phyloP scores from a whole-genome alignment of 1,139 yeast genomes.

The Blastobotrys illinoisensis region DNA sequence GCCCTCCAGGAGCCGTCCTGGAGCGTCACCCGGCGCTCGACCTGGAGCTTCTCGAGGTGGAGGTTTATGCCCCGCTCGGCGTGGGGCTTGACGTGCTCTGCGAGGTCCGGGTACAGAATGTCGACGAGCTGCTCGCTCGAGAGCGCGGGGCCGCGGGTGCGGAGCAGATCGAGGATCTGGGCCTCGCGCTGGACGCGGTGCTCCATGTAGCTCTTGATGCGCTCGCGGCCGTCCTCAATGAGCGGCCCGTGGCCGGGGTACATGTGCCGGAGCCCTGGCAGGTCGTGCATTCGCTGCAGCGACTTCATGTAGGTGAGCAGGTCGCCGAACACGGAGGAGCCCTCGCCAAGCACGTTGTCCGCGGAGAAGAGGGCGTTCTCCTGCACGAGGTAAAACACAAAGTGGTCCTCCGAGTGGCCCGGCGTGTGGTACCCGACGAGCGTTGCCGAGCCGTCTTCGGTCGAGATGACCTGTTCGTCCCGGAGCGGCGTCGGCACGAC shows the following conservation, averaged over 20 bases:
- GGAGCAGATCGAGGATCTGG: conserved; percentile 27
- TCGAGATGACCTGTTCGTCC: conserved; percentile 27
- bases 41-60: conserved; percentile 31
- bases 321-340: conserved; percentile 35
- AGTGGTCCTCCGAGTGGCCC: conserved; percentile 38
- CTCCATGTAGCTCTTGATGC: conserved; percentile 30
- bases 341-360: conserved; percentile 38
- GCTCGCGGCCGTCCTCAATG: conserved; percentile 29
- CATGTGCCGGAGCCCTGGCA: conserved; percentile 16
- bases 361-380: conserved; percentile 35
- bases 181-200: conserved; percentile 35
- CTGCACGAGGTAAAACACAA: conserved; percentile 33
- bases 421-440: conserved; percentile 33
- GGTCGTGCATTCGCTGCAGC: conserved; percentile 24
- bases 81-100: conserved; percentile 25
- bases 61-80: conserved; percentile 32
- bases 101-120: conserved; percentile 30
- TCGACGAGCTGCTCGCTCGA: conserved; percentile 25
- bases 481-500: conserved; percentile 15
- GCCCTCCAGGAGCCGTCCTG: conserved; percentile 10
- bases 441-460: conserved; percentile 29
- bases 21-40: conserved; percentile 21
- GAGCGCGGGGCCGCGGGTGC: conserved; percentile 14
- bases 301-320: conserved; percentile 30
- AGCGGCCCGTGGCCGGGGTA: conserved; percentile 39